Evolutionary conservation across 768 basidiomycete genomes (phyloP).

Genomic region (Russula earlei): DNA sequence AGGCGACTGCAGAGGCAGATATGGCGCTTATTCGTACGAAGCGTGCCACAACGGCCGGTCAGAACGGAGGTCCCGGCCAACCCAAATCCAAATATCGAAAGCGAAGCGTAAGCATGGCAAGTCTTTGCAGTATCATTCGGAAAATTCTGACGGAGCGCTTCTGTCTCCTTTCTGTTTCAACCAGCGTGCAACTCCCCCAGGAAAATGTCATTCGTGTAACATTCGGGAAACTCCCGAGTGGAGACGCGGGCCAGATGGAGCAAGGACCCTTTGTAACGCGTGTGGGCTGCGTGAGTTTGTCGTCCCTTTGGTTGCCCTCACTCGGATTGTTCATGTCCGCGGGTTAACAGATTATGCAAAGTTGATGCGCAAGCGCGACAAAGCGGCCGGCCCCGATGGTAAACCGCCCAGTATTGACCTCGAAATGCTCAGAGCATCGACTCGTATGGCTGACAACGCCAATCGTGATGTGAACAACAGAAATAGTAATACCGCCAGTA

Average conservation of each 20-base stretch:
- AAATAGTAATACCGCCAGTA: conserved; percentile 7
- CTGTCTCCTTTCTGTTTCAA: conserved; percentile 18
- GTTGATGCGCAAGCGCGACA: conserved; percentile 70
- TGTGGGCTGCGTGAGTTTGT: conserved; percentile 67
- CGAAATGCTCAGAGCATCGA: conserved; percentile 63
- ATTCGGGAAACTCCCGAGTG: conserved; percentile 86
- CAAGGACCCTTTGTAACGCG: conserved; percentile 76
- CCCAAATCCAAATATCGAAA: conserved; percentile 79
- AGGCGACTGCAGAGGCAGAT: conserved; percentile 67
- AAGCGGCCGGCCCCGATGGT: conserved; percentile 45
- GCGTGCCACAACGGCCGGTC: conserved; percentile 58
- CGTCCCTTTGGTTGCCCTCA: not conserved
- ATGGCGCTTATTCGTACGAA: conserved; percentile 81
- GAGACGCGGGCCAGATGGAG: conserved; percentile 77
- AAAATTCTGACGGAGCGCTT: conserved; percentile 10
- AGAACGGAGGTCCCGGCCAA: conserved; percentile 34
- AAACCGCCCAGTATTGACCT: conserved; percentile 53
- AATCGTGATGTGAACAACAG: conserved; percentile 15
- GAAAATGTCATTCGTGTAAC: conserved; percentile 82
- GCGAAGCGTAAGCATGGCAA: conserved; percentile 55
- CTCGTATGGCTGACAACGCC: conserved; percentile 15
- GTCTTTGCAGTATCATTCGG: conserved; percentile 20
- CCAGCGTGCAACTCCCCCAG: conserved; percentile 78
- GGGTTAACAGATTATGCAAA: conserved; percentile 65
- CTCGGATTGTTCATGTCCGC: not conserved